These are phyloP conservation scores for Pythium folliculosum DNA, from an alignment of 352 stramenopile genomes.

Conservation along the genomic window DNA sequence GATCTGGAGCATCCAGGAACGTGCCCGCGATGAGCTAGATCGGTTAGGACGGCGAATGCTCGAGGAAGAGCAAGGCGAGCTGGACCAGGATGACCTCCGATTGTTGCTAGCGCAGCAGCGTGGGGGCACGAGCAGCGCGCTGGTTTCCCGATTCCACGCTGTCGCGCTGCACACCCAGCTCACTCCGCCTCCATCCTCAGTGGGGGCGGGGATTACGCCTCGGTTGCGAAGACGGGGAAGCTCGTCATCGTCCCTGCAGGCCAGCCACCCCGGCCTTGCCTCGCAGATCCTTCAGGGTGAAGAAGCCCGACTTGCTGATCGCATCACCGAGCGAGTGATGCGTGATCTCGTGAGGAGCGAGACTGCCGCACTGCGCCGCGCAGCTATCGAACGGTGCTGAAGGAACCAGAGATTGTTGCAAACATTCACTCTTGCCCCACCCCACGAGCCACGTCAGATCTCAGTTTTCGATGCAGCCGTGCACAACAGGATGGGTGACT, in stretches of 20 bases:
- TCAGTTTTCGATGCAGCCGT: conserved; percentile 29
- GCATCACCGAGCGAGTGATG: conserved; percentile 25
- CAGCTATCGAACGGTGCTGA: not conserved
- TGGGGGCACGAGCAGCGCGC: not conserved
- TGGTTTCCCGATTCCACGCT: conserved; percentile 7
- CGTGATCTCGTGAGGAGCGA: conserved; percentile 14
- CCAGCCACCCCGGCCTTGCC: not conserved
- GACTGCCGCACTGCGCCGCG: not conserved
- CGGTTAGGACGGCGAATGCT: conserved; percentile 13
- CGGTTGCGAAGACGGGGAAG: not conserved
- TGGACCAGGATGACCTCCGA: conserved; percentile 23
- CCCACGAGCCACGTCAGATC: conserved; percentile 26
- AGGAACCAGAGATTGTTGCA: not conserved
- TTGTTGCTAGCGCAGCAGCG: conserved; percentile 23
- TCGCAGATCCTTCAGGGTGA: conserved; percentile 21
- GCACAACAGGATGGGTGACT: not conserved
- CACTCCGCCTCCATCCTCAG: not conserved
- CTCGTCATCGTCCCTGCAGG: not conserved
- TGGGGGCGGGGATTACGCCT: not conserved
- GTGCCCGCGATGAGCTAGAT: conserved; percentile 5
- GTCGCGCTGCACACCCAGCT: not conserved
- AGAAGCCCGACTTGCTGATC: conserved; percentile 17
- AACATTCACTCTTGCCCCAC: conserved; percentile 15
- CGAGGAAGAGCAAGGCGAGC: conserved; percentile 24
- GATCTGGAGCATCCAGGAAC: conserved; percentile 12